Evolutionary conservation across 331 rosid genomes (phyloP), one percentile per base, ranked within the genome.

Genomic region (Quercus phellos): DNA sequence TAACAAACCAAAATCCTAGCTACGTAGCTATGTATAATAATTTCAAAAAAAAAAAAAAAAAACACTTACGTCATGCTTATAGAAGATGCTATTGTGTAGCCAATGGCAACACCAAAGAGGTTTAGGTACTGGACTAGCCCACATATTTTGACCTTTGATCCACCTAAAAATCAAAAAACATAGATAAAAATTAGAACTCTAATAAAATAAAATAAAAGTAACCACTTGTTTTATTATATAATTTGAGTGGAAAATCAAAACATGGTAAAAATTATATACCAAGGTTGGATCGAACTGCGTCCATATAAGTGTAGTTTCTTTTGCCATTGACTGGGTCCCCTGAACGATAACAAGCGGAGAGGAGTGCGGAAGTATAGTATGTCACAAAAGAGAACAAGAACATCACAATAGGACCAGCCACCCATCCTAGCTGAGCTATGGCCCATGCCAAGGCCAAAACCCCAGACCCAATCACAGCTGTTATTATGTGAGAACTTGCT

Each of bases 361-460:
- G 92, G 67, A 93, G 95, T 42, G 74, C 34, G 17, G 95, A 86
- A 68, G 97, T 88, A 79, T 86, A 91, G 78, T 81, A 87, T 58
- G 98, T 93, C 17, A 93, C 88, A 10, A 77, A 0, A 22, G 97
- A 84, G 76, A 93, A 93, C 76, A 90, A 70, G n/a, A 83, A 10
- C 89, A 93, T 88, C 7, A 77, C 88, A 46, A 55, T 32, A 22
- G 93, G 89, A 21, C 97, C 97, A 66, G 91, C 94, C 61, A 93
- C 42, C 98, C 97, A 91, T 71, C 98, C 98, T 55, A 93, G 90
- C 80, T 93, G 98, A 34, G 98, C 97, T 9, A 78, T 77, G 7
- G 97, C 92, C 98, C 98, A 93, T 24, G 97, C 93, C 83, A 93
- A 68, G 1, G 97, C 89, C 7, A 93, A 46, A 51, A 93, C 97